A percentile compares a stretch with the other conserved stretches of the same genome.
phyloP scores from a whole-genome alignment of 768 basidiomycete genomes.

The Suillus discolor region DNA sequence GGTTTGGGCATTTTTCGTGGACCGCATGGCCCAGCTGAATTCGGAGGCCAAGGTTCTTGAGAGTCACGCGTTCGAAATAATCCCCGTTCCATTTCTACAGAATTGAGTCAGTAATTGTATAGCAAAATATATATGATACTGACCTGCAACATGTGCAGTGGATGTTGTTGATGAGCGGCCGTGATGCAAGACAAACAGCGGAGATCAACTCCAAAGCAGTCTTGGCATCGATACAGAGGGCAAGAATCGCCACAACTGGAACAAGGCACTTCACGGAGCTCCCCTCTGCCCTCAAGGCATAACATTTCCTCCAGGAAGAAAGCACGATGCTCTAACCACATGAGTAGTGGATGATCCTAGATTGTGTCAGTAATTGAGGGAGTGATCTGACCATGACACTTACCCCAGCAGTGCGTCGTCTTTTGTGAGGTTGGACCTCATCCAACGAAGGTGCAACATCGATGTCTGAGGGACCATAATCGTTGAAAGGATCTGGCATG shows the following conservation, averaged over 20 bases:
- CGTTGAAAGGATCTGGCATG: too few species aligned
- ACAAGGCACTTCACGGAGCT: not conserved
- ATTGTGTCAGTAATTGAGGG: too few species aligned
- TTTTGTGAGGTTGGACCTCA: too few species aligned
- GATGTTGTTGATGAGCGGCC: not conserved
- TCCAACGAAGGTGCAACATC: too few species aligned
- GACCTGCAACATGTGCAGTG: slow-evolving; percentile 11
- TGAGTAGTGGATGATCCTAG: too few species aligned
- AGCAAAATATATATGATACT: not conserved
- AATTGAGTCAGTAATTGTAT: not conserved
- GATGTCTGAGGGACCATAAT: too few species aligned
- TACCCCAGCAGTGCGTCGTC: too few species aligned
- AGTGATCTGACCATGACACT: too few species aligned
- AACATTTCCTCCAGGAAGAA: slow-evolving; percentile 13
- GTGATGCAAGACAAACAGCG: slow-evolving; percentile 4
- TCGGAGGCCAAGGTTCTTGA: slow-evolving; percentile 22
- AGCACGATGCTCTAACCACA: not conserved
- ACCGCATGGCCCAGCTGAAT: too few species aligned
- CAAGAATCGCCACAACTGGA: not conserved
- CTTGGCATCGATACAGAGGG: slow-evolving; percentile 5
- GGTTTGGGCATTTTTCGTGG: too few species aligned
- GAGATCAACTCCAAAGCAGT: not conserved
- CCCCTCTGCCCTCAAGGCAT: slow-evolving; percentile 9
- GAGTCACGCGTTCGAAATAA: slow-evolving; percentile 16
- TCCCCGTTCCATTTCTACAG: slow-evolving; percentile 22